A percentile compares a stretch with the other conserved stretches of the same genome.
Evolutionary conservation across 768 basidiomycete genomes (phyloP).

Genomic region (Pulveroboletus sp.): DNA sequence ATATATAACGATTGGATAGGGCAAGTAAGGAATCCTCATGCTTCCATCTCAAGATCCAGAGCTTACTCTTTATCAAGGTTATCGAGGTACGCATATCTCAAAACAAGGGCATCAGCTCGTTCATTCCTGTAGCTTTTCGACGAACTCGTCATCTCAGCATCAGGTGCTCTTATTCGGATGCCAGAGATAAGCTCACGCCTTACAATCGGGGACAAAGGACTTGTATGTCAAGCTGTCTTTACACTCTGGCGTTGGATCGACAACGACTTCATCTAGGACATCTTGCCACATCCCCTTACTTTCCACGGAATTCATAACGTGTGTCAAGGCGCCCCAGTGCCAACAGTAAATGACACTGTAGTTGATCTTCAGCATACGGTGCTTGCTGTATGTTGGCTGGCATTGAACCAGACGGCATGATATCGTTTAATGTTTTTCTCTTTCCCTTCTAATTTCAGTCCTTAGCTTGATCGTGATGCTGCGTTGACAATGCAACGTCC

Average conservation of each 20-base stretch:
- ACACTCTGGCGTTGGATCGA: constrained; percentile 1
- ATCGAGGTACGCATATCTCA: constrained; percentile 56
- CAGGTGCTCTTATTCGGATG: constrained; percentile 62
- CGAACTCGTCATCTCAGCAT: constrained; percentile 69
- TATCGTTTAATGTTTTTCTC: background rate
- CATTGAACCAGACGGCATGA: constrained; percentile 78
- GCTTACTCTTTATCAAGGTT: constrained; percentile 40
- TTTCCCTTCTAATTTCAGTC: constrained; percentile 1
- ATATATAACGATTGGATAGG: constrained; percentile 84
- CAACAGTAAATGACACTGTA: constrained; percentile 54
- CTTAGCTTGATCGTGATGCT: constrained; percentile 54
- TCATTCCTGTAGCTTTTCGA: constrained; percentile 63
- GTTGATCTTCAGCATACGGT: constrained; percentile 71
- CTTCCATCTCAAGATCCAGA: constrained; percentile 4
- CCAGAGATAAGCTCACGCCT: constrained; percentile 77
- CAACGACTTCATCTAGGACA: constrained; percentile 44
- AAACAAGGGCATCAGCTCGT: constrained; percentile 2
- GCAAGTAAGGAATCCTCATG: constrained; percentile 50
- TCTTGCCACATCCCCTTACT: constrained; percentile 51
- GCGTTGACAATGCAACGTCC: constrained; percentile 63
- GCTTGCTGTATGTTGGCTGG: constrained; percentile 81
- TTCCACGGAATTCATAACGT: constrained; percentile 44
- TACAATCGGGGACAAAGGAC: constrained; percentile 68
- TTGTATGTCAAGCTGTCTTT: constrained; percentile 39
- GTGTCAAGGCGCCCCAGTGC: constrained; percentile 41